phyloP scores from a whole-genome alignment of 1,284 basidiomycete species.

The Naganishia albida region DNA sequence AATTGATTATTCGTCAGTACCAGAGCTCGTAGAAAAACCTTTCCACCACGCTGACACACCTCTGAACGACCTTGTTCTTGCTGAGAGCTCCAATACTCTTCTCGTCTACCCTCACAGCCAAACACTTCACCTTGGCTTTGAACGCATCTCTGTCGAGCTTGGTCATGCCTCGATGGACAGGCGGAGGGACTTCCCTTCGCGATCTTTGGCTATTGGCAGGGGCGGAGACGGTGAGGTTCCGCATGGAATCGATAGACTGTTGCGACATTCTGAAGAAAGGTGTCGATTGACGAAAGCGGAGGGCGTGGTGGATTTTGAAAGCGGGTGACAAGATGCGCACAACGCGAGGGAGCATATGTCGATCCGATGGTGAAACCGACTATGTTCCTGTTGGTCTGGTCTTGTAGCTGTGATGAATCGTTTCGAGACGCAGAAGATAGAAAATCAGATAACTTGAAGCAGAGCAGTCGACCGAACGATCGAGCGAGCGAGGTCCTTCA shows the following conservation, averaged over 20 bases:
- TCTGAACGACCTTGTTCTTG: slow-evolving; percentile 61
- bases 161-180: slow-evolving; percentile 48
- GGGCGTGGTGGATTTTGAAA: background rate
- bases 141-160: slow-evolving; percentile 67
- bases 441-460: background rate
- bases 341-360: slow-evolving; percentile 10
- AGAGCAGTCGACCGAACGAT: background rate
- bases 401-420: no score
- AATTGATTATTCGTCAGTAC: background rate
- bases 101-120: slow-evolving; percentile 67
- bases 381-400: background rate
- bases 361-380: background rate
- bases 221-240: slow-evolving; percentile 10
- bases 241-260: background rate
- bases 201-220: background rate
- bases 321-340: background rate
- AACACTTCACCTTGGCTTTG: slow-evolving; percentile 63
- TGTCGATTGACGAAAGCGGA: background rate
- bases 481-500: background rate
- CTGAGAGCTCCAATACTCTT: slow-evolving; percentile 62
- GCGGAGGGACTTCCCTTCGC: slow-evolving; percentile 41
- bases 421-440: background rate
- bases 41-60: slow-evolving; percentile 55
- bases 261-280: background rate
- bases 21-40: slow-evolving; percentile 5